Base-by-base conservation (phyloP, 306 rosid genomes). In the Malus sylvestris region DNA sequence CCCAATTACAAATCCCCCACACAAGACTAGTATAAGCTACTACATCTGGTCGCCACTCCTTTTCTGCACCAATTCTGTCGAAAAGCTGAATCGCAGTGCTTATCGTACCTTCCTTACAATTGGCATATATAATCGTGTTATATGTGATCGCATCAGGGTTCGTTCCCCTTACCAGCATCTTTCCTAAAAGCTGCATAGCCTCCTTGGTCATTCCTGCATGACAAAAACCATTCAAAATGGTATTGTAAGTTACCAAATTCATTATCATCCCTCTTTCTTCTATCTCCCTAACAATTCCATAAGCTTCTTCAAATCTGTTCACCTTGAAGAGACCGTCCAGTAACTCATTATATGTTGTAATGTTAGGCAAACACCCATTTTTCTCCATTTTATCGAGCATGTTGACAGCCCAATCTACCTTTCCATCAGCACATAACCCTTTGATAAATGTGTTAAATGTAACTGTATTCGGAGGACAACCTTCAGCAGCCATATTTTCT, bases 401-500 rank as follows among this genome's bases (percentile, higher is more conserved):
- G 25, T 73, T 52, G 78, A 90, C 73, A 38, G 93, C 96, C 91
- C 91, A 81, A 73, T 84, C 88, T 60, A 86, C 87, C 79, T 87
- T 89, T 71, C 91, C 88, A 62, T 55, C 67, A 10, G 68, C 81
- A 73, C 96, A 90, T 61, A 95, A 83, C 29, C 97, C 96, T 83
- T 89, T 95, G 81, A 92, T 85, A 53, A 92, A 85, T 6, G 89
- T 78, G 78, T 92, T 95, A 68, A 85, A 89, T 13, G 97, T 95
- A 72, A 90, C 81, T 69, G 88, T 83, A 76, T 80, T 90, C 30
- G 97, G 99, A 76, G 85, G 87, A 79, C 93, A 89, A n/a, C 92
- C 92, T 72, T 90, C 89, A 8, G 70, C 11, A 66, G 55, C 44
- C 99, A 95, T 92, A 23, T 74, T 88, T 73, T 90, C 88, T 51